Conservation (phyloP, 73 alveolate species). For the Tetrahymena elliotti region DNA sequence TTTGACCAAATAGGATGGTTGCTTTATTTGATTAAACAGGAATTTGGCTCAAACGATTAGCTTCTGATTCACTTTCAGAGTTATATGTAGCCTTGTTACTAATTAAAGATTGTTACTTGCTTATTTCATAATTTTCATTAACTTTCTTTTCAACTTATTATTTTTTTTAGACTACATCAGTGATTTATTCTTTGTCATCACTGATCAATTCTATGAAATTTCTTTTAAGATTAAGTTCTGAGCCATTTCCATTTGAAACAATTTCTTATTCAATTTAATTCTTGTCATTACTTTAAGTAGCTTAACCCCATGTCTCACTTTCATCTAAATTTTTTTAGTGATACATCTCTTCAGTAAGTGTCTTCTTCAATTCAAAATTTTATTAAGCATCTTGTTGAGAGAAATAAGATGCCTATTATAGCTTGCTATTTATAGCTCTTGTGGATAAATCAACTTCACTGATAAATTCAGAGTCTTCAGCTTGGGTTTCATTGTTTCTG, state of each 20-base stretch:
- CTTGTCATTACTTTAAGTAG: not conserved
- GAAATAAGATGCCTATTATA: not conserved
- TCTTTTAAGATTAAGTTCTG: not conserved
- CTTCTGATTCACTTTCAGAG: not conserved
- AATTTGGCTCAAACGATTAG: not conserved
- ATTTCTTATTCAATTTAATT: not conserved
- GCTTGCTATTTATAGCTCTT: not conserved
- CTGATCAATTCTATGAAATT: not conserved
- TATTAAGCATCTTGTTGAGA: not conserved
- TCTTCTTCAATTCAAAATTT: not conserved
- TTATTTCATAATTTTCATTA: not conserved
- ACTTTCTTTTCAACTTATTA: not conserved
- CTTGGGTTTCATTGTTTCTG: not conserved
- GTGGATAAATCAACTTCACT: not conserved
- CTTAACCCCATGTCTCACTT: not conserved
- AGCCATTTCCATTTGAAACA: not conserved
- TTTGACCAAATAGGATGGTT: not conserved
- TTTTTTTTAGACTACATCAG: not conserved
- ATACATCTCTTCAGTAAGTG: not conserved
- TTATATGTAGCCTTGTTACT: not conserved
- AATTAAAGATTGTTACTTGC: not conserved
- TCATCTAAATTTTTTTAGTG: not conserved
- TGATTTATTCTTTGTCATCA: not conserved
- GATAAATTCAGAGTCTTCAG: not conserved
- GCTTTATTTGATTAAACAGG: not conserved